phyloP scores from a whole-genome alignment of 1,284 basidiomycete species.

The Anthracocystis setariae region DNA sequence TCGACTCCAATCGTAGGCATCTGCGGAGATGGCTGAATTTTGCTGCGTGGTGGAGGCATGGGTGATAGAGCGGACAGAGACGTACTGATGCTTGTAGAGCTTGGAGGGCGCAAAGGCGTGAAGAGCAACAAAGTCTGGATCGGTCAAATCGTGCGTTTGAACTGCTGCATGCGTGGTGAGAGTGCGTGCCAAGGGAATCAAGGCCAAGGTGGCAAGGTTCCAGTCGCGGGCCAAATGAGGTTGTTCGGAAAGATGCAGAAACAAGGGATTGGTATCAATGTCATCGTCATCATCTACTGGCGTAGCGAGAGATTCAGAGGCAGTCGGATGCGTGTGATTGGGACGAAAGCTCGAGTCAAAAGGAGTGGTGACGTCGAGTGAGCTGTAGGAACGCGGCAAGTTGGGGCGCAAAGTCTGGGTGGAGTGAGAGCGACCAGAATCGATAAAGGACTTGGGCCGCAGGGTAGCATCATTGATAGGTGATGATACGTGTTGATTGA shows the following conservation, averaged over 20 bases:
- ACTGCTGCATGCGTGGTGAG: slow-evolving; percentile 8
- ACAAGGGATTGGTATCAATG: slow-evolving; percentile 30
- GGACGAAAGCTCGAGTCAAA: slow-evolving; percentile 1
- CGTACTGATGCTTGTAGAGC: slow-evolving; percentile 40
- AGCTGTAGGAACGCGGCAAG: slow-evolving; percentile 25
- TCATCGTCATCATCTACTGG: slow-evolving; percentile 35
- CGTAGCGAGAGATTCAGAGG: slow-evolving; percentile 1
- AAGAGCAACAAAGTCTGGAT: slow-evolving; percentile 25
- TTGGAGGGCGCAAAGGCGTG: slow-evolving; percentile 38
- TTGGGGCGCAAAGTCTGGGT: slow-evolving; percentile 4
- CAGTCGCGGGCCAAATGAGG: slow-evolving; percentile 14
- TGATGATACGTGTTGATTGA: slow-evolving; percentile 24
- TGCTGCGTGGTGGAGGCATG: neutral
- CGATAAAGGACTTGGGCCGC: slow-evolving; percentile 25
- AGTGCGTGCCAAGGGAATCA: slow-evolving; percentile 23
- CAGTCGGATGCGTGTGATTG: neutral
- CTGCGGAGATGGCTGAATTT: neutral
- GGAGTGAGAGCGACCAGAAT: slow-evolving; percentile 6
- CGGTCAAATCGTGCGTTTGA: slow-evolving; percentile 2
- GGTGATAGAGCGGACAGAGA: slow-evolving; percentile 28
- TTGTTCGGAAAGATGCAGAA: slow-evolving; percentile 28
- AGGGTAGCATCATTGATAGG: slow-evolving; percentile 37
- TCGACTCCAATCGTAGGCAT: slow-evolving; percentile 15
- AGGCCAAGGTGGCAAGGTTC: slow-evolving; percentile 17
- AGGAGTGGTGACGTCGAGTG: slow-evolving; percentile 13